Evolutionary conservation across 495 filamentous ascomycete species (phyloP).

Genomic region (Oleoguttula mirabilis): DNA sequence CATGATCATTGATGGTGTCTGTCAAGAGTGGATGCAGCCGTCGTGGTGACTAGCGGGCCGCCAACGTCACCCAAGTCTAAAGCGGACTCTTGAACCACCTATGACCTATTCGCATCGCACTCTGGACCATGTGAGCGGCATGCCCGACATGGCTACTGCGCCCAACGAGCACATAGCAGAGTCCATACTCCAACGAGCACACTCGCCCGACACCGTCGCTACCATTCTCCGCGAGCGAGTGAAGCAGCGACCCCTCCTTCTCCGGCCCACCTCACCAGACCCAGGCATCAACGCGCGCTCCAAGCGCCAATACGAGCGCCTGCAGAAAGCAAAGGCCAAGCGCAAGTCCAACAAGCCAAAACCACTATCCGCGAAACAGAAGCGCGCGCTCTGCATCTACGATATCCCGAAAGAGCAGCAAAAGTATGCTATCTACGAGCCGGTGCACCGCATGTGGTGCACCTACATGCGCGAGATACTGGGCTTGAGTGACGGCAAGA

Average conservation of each 20-base stretch:
- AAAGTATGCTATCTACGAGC: slow-evolving; percentile 65
- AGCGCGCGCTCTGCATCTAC: slow-evolving; percentile 59
- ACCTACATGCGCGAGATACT: slow-evolving; percentile 72
- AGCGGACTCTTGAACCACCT: no score
- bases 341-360: slow-evolving; percentile 47
- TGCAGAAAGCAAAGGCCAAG: slow-evolving; percentile 42
- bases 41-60: no score
- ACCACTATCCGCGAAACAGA: slow-evolving; percentile 69
- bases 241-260: slow-evolving; percentile 66
- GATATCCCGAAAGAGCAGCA: slow-evolving; percentile 54
- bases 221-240: slow-evolving; percentile 71
- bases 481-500: slow-evolving; percentile 34
- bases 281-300: slow-evolving; percentile 43
- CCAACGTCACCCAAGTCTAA: no score
- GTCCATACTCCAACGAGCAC: slow-evolving; percentile 58
- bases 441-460: slow-evolving; percentile 66
- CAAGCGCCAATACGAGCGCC: slow-evolving; percentile 43
- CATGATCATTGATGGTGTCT: no score
- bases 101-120: no score
- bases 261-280: slow-evolving; percentile 57
- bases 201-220: slow-evolving; percentile 54
- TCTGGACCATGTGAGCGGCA: slow-evolving; percentile 8
- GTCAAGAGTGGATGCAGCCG: no score
- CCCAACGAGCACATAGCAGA: slow-evolving; percentile 42
- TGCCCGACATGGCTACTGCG: slow-evolving; percentile 8